Conservation (phyloP, 208 protist species). For the Trypanosoma congolense region DNA sequence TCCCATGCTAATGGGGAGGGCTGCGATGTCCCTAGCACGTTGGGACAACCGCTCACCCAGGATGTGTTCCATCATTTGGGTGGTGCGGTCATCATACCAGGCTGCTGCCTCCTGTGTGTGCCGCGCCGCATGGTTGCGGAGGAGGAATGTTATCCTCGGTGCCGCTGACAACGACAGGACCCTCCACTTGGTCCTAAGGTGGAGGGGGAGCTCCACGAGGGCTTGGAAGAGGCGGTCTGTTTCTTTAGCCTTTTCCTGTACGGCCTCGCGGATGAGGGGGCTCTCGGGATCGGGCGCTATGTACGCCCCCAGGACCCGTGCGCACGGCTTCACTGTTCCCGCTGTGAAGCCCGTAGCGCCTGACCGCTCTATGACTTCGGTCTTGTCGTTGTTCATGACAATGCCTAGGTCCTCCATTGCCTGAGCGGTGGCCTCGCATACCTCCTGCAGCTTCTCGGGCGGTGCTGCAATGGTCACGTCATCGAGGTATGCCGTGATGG, state of each 20-base stretch:
- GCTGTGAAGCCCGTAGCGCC: background rate
- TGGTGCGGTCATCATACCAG: conserved; percentile 24
- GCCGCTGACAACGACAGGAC: conserved; percentile 17
- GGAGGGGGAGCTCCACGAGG: background rate
- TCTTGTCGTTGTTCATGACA: conserved; percentile 26
- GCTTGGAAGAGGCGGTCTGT: conserved; percentile 12
- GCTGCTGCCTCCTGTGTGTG: conserved; percentile 10
- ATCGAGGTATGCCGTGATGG: conserved; percentile 28
- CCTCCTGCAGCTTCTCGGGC: background rate
- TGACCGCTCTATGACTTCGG: conserved; percentile 6
- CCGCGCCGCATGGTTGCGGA: conserved; percentile 21
- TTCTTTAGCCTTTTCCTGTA: conserved; percentile 7
- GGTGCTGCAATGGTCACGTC: conserved; percentile 25
- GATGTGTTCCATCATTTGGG: conserved; percentile 10
- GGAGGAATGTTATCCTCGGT: conserved; percentile 21
- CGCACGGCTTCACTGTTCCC: background rate
- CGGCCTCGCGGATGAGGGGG: background rate
- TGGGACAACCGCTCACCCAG: conserved; percentile 3
- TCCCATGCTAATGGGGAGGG: conserved; percentile 21
- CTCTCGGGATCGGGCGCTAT: conserved; percentile 2
- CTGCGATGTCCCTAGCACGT: conserved; percentile 5
- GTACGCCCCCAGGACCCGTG: conserved; percentile 25
- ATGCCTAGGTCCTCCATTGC: conserved; percentile 16
- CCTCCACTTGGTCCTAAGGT: conserved; percentile 10
- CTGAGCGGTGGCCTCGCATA: conserved; percentile 12